phyloP scores from a whole-genome alignment of 345 rosid species.

The Odontarrhena argentea region DNA sequence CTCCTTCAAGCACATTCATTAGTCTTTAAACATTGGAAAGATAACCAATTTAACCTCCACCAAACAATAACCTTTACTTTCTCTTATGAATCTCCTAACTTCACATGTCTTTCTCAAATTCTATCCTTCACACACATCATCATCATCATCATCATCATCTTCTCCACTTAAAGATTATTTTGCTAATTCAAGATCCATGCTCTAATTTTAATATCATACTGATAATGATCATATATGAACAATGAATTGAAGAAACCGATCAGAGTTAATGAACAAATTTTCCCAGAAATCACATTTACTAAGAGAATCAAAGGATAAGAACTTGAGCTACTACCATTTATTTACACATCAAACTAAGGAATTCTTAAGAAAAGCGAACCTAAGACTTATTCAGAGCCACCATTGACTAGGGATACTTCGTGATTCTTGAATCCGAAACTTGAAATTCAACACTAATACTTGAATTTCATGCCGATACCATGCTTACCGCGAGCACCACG shows the following conservation, averaged over 20 bases:
- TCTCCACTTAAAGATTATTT: neutral
- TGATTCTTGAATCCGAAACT: conserved; percentile 21
- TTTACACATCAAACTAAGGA: conserved; percentile 37
- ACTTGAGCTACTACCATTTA: conserved; percentile 21
- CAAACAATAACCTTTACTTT: neutral
- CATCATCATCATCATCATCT: neutral
- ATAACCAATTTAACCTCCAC: conserved; percentile 24
- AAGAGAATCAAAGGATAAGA: conserved; percentile 6
- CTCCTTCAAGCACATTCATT: too few relatives aligned
- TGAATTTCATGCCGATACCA: conserved; percentile 46
- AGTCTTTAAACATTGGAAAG: neutral
- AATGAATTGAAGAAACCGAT: neutral
- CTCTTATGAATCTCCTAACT: neutral
- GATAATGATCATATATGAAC: neutral
- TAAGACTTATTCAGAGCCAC: neutral
- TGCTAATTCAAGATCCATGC: neutral
- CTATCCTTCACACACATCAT: neutral
- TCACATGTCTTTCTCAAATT: conserved; percentile 4
- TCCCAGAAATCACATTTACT: conserved; percentile 15
- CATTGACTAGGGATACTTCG: neutral
- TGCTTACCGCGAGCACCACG: conserved; percentile 46
- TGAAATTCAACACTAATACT: conserved; percentile 27
- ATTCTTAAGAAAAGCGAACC: conserved; percentile 14
- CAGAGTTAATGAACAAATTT: neutral
- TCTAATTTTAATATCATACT: neutral